Base-by-base conservation (phyloP, 768 basidiomycete genomes). In the Cyclocybe cylindracea region DNA sequence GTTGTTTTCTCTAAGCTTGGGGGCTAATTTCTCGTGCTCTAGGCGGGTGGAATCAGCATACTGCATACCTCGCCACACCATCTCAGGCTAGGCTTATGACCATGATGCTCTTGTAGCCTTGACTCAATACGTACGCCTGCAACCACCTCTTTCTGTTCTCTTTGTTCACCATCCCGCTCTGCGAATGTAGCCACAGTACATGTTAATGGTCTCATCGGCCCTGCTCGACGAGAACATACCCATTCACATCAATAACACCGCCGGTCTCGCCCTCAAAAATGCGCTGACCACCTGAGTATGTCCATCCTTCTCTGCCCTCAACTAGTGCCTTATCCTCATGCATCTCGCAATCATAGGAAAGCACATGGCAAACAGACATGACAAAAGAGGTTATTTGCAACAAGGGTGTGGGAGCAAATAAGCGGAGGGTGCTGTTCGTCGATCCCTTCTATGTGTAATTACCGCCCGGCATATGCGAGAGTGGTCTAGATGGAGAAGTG, bases 221-320 rank as follows among this genome's bases (percentile, higher is more conserved):
- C 82, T 99, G 42, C 83, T 86, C 29, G 87, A 93, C 60, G 92
- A 94, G 66, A 73, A 57, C 39, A 80, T 79, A 5, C 76, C 80
- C 10, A 63, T 85, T 33, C 86, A 93, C 67, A 83, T 95, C 48
- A 81, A 97, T 59, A 96, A 91, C 65, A 94, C 96, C n/a, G 95
- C 97, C 18, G 94, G 93, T 67, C 79, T 99, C 46, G 95, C 96
- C 14, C 77, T 99, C 71, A 99, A 98, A 83, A 99, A 99, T 70
- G 83, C 94, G 54, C 72, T 99, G 52, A 83, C 87, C 33, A 92
- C 95, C 54, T 79, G 92, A 63, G 96, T 98, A 76, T 70, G 91
- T 75, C 62, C 57, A 62, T 50, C 48, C 39, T 50, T 53, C 54
- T 52, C 47, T 48, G 44, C 46, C 58, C 61, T 57, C 9, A 16